Base-by-base conservation (phyloP, 345 rosid genomes). In the Lumnitzera littorea region DNA sequence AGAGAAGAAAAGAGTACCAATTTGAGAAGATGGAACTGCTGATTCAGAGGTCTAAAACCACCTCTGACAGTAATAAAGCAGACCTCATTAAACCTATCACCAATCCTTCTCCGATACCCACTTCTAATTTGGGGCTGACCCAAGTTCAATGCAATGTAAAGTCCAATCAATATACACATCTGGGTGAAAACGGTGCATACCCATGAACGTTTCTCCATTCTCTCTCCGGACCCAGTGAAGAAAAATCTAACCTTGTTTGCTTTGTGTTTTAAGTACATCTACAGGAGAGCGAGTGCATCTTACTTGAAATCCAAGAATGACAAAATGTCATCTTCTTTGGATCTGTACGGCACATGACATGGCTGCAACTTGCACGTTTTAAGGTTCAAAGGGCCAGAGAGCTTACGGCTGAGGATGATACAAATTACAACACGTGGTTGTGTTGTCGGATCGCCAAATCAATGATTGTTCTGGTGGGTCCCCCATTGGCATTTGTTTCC, bases 1-100 rank as follows among this genome's bases (percentile, higher is more conserved):
- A 4, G 23, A 55, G 46, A 16, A 48, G 43, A 3, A 36, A 59
- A 60, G 56, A 50, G 5, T 27, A 87, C 97, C 88, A 74, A 70
- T 67, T 73, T 87, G 70, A 91, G 89, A 67, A 91, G 84, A 62
- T 29, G 82, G 60, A 62, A 72, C 68, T 85, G 95, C 0, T 58
- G 69, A 47, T 67, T 54, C 51, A 68, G 57, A 25, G 80, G 54
- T 57, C 91, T 76, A 63, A 58, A 76, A 54, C 92, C 91, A 14
- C 96, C 85, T 41, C 80, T 31, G 46, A 87, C 94, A 51, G 84
- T 84, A 48, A 91, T 67, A 60, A 91, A 87, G 66, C 76, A 75
- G 62, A 80, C 68, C 54, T 82, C 76, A 62, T 61, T 52, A 65
- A 48, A 68, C 64, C 70, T 60, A 57, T 71, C 41, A 31, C 50